phyloP scores from a whole-genome alignment of 805 yeast species.

The Yarrowia phangngaensis region DNA sequence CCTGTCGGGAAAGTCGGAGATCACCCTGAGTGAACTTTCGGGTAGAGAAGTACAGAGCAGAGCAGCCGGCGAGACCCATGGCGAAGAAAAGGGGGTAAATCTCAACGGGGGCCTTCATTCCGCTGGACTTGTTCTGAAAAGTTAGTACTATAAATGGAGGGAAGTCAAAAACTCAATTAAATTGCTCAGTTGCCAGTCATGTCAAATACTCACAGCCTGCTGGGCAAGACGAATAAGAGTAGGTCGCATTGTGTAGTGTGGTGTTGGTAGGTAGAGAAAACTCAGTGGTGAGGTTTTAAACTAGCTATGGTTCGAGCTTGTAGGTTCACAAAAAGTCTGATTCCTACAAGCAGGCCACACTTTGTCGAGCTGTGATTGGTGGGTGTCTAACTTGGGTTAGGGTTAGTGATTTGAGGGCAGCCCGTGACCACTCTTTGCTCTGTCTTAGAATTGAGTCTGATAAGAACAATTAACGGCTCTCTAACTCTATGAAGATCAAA shows the following conservation, averaged over 20 bases:
- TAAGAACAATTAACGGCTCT: too few species aligned
- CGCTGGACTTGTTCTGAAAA: conserved; percentile 6
- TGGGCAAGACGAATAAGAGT: conserved; percentile 26
- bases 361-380: conserved; percentile 17
- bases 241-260: conserved; percentile 23
- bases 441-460: too few species aligned
- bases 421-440: too few species aligned
- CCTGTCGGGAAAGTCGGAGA: conserved; percentile 33
- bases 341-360: conserved; percentile 24
- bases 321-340: conserved; percentile 26
- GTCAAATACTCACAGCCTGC: conserved; percentile 12
- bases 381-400: conserved; percentile 3
- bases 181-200: conserved; percentile 8
- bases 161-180: not conserved
- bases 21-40: conserved; percentile 32
- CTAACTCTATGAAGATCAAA: too few species aligned
- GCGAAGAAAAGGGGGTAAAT: conserved; percentile 31
- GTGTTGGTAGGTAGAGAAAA: not conserved
- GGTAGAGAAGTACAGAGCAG: conserved; percentile 31
- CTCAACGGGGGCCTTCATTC: conserved; percentile 16
- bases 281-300: conserved; percentile 19
- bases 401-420: not conserved
- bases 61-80: conserved; percentile 34
- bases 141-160: conserved; percentile 4
- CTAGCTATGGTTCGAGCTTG: conserved; percentile 12